Evolutionary conservation across 129 eudicot species (phyloP).

Genomic region (Lonicera japonica): DNA sequence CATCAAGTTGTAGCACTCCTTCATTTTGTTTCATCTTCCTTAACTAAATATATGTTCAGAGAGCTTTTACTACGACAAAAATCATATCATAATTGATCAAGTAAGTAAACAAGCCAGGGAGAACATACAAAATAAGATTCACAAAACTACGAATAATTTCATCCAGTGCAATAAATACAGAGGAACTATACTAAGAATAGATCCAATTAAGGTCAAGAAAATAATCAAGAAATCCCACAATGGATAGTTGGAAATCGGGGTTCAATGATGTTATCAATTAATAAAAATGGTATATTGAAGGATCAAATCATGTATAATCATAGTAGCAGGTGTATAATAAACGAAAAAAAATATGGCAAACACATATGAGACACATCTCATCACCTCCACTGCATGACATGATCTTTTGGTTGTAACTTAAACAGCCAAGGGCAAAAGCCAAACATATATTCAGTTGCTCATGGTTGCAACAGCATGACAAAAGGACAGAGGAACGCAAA

Average conservation of each 20-base stretch:
- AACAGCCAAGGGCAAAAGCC: too few relatives aligned
- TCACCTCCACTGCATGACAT: too few relatives aligned
- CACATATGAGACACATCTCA: too few relatives aligned
- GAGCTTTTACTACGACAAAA: background rate
- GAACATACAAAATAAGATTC: background rate
- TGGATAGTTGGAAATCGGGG: background rate
- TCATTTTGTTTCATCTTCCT: background rate
- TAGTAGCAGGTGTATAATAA: background rate
- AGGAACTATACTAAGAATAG: background rate
- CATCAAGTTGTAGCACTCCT: background rate
- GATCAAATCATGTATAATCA: background rate
- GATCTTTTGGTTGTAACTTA: too few relatives aligned
- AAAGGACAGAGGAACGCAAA: too few relatives aligned
- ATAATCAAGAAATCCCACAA: background rate
- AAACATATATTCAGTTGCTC: too few relatives aligned
- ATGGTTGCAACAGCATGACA: too few relatives aligned
- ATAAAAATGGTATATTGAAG: background rate
- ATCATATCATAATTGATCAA: background rate
- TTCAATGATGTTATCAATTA: background rate
- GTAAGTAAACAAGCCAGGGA: background rate
- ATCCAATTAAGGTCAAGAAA: background rate
- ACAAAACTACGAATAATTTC: background rate
- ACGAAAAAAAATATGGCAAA: too few relatives aligned
- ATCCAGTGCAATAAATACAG: background rate
- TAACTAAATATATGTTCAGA: background rate